Base-by-base conservation (phyloP, 2,329 filamentous ascomycete genomes). In the Calonectria ilicicola region DNA sequence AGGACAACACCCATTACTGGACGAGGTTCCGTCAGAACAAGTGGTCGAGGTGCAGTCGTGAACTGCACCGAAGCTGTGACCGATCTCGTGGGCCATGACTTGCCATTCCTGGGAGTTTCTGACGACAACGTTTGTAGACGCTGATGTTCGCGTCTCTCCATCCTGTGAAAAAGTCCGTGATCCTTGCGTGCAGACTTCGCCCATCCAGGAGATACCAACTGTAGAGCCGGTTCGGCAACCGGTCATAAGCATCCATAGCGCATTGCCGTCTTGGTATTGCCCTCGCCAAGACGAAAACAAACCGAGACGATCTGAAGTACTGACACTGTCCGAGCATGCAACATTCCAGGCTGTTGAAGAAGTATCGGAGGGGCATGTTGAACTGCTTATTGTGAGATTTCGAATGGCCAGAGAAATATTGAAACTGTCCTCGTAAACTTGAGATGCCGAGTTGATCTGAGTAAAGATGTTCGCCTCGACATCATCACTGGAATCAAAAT, bases 191-290 rank as follows among this genome's bases (percentile, higher is more conserved):
- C 95, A 98, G 40, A 95, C 89, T 81, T 96, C 94, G 42, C 95
- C 95, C 21, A 97, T 88, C 95, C 95, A 98, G 7, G 95, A 93
- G 27, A 98, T 87, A 1, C 95, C 95, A 47, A 98, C 95, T 66
- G 95, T 94, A 26, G 92, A 89, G 49, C 90, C 93, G 0, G 94
- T 95, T 76, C 90, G 90, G 81, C 94, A 97, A 6, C 90, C 93
- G 49, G 90, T 94, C 79, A 96, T 86, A 19, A 97, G 86, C 1
- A 94, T 97, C 95, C 95, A 98, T 80, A 96, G 95, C 2, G 94
- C 95, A 82, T 96, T 97, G 51, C 97, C 95, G 2, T 87, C 85
- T 0, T 72, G 70, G 73, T 91, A 90, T 38, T 90, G 85, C 12
- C 94, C 94, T 76, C 95, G 90, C 95, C 95, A 98, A 29, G 87